Conservation (phyloP, 2,329 filamentous ascomycete genomes). For the Microascus cirrosus region DNA sequence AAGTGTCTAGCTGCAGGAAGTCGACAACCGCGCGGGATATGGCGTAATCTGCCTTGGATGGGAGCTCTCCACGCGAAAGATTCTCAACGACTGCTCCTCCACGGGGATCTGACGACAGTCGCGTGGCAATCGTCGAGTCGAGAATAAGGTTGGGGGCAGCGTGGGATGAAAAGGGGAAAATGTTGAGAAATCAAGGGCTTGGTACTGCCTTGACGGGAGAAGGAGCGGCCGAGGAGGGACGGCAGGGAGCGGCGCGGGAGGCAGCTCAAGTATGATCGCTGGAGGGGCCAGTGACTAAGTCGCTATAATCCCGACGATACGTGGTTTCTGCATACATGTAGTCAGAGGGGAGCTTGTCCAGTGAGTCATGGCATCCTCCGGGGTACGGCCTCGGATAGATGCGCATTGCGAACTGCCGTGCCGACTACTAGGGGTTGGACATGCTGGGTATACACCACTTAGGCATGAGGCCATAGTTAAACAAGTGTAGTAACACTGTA, state of each 20-base stretch:
- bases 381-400: no score
- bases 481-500: no score
- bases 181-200: neutral
- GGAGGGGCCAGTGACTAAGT: no score
- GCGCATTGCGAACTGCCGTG: no score
- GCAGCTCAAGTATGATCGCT: neutral
- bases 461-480: no score
- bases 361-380: no score
- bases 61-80: neutral
- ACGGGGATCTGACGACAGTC: neutral
- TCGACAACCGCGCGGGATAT: neutral
- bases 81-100: neutral
- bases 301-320: no score
- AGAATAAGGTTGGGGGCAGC: neutral
- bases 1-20: neutral
- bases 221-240: neutral
- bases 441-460: no score
- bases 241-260: neutral
- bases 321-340: no score
- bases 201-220: neutral
- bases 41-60: slow-evolving; percentile 1
- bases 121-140: neutral
- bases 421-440: no score
- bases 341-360: no score
- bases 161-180: neutral